Evolutionary conservation across 2,329 filamentous ascomycete species (phyloP), one percentile per base, ranked within the genome.

Genomic region (Alternaria postmessia): DNA sequence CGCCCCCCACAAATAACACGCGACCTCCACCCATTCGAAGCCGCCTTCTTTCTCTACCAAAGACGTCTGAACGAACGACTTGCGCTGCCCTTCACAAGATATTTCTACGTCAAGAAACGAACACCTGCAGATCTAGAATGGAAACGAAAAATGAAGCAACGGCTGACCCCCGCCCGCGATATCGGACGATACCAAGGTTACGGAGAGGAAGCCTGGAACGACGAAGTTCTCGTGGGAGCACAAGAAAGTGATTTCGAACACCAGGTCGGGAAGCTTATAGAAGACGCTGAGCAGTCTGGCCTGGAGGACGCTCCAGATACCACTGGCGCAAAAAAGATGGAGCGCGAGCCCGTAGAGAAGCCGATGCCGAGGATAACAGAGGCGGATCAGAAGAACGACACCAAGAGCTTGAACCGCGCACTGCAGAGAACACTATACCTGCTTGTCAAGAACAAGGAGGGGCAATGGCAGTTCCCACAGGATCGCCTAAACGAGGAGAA

Each of bases 41-140:
- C 93, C 75, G 86, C 94, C 65, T 98, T 91, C 82, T 97, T 91
- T 84, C 93, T 99, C 78, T 99, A 99, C 83, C 95, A 99, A 82
- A 94, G 94, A 72, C 93, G 95, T 14, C 86, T 99, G 62, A 97
- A 98, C 80, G 95, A 99, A 84, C 91, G 95, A 43, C 86, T 97
- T 53, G 89, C 90, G 20, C 86, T 95, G 5, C 92, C 94, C 2
- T 99, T 98, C 79, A 91, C 91, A 57, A 88, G 91, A 68, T 91
- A 91, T 77, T 95, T 98, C 82, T 99, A 96, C 86, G 96, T 94
- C 87, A 96, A 96, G 84, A 89, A 89, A 69, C 92, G 92, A 75
- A 96, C 94, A 11, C 90, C 93, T 1, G 85, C 88, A 8, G 91
- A 94, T 67, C 84, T 93, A 51, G 94, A 97, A 81, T 98, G 93